These are phyloP conservation scores for Creolimax fragrantissima DNA, from an alignment of 78 protist genomes.

Conservation along the genomic window DNA sequence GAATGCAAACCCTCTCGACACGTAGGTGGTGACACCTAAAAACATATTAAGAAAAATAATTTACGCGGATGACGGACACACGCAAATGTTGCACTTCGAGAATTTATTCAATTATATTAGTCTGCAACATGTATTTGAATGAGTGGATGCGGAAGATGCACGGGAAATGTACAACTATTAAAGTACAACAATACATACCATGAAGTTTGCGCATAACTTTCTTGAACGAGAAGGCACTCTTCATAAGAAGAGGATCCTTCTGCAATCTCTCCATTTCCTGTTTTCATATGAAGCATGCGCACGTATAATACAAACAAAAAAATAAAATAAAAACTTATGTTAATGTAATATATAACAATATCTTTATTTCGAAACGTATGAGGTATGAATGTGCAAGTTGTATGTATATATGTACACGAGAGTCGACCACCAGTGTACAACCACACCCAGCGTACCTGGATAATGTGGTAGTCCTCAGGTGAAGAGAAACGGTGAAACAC, in stretches of 20 bases:
- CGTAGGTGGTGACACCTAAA: neutral
- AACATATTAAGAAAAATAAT: neutral
- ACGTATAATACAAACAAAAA: neutral
- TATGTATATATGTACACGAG: neutral
- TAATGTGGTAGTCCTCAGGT: constrained; percentile 14
- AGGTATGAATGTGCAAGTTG: neutral
- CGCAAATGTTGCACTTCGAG: neutral
- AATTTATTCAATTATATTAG: neutral
- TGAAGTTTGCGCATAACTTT: neutral
- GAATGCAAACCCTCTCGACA: constrained; percentile 26
- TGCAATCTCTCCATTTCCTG: constrained; percentile 14
- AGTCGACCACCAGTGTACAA: too few relatives aligned
- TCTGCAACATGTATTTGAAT: neutral
- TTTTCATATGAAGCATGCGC: neutral
- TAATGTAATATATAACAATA: neutral
- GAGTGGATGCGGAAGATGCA: neutral
- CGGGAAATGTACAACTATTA: neutral
- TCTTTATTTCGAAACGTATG: neutral
- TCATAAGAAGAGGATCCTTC: constrained; percentile 5
- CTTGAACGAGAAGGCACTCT: neutral
- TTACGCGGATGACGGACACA: neutral
- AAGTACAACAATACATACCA: neutral
- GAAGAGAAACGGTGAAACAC: neutral
- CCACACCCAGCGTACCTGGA: too few relatives aligned
- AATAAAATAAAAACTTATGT: neutral